These are phyloP conservation scores for Paraphaeosphaeria sporulosa DNA, from an alignment of 2,329 filamentous ascomycete species.

Conservation along the genomic window DNA sequence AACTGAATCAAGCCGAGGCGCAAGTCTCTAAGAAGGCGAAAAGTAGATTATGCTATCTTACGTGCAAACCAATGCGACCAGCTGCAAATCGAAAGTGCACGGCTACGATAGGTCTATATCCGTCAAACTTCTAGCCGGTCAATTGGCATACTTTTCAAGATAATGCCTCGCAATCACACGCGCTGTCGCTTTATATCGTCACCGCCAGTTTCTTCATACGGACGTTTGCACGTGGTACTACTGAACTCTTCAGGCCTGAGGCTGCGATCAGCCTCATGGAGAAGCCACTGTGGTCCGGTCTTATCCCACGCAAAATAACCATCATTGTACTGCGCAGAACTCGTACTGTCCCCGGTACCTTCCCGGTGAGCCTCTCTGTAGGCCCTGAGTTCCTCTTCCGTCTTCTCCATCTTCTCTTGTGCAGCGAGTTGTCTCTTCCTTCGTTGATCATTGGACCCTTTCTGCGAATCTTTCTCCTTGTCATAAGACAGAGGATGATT, in stretches of 20 bases:
- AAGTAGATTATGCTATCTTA: neutral
- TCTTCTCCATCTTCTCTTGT: slow-evolving; percentile 19
- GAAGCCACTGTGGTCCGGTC: neutral
- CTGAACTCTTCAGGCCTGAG: too few species aligned
- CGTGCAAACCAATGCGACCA: neutral
- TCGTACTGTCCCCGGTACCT: neutral
- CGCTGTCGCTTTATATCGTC: neutral
- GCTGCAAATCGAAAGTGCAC: neutral
- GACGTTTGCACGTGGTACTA: neutral
- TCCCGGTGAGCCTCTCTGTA: slow-evolving; percentile 4
- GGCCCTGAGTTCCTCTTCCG: slow-evolving; percentile 17
- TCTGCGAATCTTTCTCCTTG: slow-evolving; percentile 25
- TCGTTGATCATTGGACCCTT: slow-evolving; percentile 26
- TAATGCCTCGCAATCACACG: neutral
- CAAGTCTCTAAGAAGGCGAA: neutral
- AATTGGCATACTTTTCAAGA: neutral
- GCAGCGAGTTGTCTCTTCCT: slow-evolving; percentile 17
- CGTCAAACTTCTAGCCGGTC: neutral
- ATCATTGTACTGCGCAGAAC: neutral
- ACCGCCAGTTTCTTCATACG: neutral
- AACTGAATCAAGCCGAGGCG: neutral
- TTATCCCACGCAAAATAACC: neutral
- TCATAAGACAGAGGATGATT: slow-evolving; percentile 25
- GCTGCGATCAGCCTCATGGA: neutral
- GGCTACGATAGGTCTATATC: too few species aligned